Conservation (phyloP, 2,329 filamentous ascomycete genomes). For the Hypoxylon sp. region DNA sequence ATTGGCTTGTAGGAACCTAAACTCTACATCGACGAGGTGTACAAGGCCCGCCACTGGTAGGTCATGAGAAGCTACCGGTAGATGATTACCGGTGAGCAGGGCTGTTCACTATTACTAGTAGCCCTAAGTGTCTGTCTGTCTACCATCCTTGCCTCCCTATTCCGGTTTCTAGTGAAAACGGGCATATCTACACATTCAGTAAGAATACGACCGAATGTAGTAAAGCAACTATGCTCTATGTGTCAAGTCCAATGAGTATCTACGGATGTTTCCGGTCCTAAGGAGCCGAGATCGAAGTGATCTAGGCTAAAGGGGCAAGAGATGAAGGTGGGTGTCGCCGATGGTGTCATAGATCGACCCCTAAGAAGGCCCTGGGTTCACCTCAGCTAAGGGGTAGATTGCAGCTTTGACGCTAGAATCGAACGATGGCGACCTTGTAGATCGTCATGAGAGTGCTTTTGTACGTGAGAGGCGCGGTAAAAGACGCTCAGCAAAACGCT, state of each 20-base stretch:
- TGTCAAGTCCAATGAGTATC: not conserved
- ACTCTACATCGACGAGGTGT: not conserved
- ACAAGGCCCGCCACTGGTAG: slow-evolving; percentile 2
- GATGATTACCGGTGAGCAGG: not conserved
- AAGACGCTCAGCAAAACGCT: slow-evolving; percentile 24
- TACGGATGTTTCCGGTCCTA: not conserved
- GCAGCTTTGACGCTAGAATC: slow-evolving; percentile 17
- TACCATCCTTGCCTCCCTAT: slow-evolving; percentile 19
- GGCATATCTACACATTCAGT: slow-evolving; percentile 14
- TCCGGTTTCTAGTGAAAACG: slow-evolving; percentile 10
- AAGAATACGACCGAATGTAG: slow-evolving; percentile 4
- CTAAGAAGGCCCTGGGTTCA: slow-evolving; percentile 10
- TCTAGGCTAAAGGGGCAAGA: slow-evolving; percentile 16
- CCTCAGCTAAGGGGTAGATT: slow-evolving; percentile 1
- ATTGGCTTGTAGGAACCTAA: not conserved
- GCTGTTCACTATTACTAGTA: slow-evolving; percentile 3
- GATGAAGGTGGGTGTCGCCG: slow-evolving; percentile 4
- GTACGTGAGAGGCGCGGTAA: slow-evolving; percentile 11
- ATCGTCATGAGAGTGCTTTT: slow-evolving; percentile 21
- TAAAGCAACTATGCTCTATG: slow-evolving; percentile 2
- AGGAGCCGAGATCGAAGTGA: slow-evolving; percentile 15
- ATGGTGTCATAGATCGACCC: slow-evolving; percentile 20
- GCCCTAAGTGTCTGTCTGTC: slow-evolving; percentile 1
- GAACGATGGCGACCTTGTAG: slow-evolving; percentile 30
- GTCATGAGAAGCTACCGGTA: not conserved